Conservation (phyloP, 2,329 filamentous ascomycete genomes). For the Paramyrothecium sp. region DNA sequence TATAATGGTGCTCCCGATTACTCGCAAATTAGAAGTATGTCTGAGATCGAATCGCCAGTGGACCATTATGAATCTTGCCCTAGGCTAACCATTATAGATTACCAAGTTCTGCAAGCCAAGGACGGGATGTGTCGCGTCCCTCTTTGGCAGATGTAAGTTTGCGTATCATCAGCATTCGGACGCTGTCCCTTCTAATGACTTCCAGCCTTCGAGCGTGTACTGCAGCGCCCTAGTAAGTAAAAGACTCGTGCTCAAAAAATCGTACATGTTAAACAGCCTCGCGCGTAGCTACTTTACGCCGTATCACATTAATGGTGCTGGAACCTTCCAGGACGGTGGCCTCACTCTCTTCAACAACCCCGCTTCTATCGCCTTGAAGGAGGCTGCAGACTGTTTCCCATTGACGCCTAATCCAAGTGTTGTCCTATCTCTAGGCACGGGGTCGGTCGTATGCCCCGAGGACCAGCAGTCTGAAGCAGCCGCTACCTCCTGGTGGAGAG, state of each 20-base stretch:
- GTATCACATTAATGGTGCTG: slow-evolving; percentile 3
- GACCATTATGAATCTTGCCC: background rate
- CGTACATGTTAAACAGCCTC: background rate
- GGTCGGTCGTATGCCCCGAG: background rate
- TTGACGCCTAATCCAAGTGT: slow-evolving; percentile 5
- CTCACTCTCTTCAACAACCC: slow-evolving; percentile 9
- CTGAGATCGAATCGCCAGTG: background rate
- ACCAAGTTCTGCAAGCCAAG: background rate
- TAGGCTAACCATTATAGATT: background rate
- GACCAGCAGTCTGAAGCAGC: background rate
- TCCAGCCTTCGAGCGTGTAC: background rate
- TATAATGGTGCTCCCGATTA: slow-evolving; percentile 4
- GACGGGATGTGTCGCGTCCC: background rate
- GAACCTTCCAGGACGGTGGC: slow-evolving; percentile 10
- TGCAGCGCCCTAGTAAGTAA: slow-evolving; percentile 9
- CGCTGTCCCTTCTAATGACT: background rate
- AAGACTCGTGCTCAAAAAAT: background rate
- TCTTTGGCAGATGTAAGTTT: background rate
- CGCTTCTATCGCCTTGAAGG: slow-evolving; percentile 5
- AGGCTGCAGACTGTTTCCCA: slow-evolving; percentile 4
- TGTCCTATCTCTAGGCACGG: slow-evolving; percentile 5
- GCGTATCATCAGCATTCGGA: background rate
- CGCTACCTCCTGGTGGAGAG: background rate
- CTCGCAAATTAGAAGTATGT: background rate
- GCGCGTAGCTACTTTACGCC: slow-evolving; percentile 7